Evolutionary conservation across 306 rosid species (phyloP).

Genomic region (Corylus americana): DNA sequence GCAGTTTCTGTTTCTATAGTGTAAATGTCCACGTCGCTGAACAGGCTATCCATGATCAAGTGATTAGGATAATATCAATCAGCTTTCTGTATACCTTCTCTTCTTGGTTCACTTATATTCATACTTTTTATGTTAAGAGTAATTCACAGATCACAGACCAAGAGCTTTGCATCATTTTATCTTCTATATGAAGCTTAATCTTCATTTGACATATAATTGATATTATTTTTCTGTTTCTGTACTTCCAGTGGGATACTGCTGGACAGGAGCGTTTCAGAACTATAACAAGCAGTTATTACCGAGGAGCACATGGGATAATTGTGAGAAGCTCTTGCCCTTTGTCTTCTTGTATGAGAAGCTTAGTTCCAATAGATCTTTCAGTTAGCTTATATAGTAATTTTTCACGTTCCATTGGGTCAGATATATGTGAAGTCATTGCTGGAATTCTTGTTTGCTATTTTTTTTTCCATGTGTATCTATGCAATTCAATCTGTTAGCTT

Average conservation of each 20-base stretch:
- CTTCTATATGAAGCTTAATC: background rate
- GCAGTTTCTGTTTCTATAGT: background rate
- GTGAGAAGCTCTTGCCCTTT: conserved; percentile 43
- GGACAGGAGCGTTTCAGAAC: conserved; percentile 99
- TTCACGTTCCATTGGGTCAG: background rate
- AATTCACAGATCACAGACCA: background rate
- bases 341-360: background rate
- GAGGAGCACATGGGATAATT: conserved; percentile 99
- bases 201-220: background rate
- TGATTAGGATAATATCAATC: too few species aligned
- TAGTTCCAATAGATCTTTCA: background rate
- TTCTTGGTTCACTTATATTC: background rate
- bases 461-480: background rate
- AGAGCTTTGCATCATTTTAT: background rate
- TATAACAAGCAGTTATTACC: conserved; percentile 95
- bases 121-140: background rate
- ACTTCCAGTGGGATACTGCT: conserved; percentile 90
- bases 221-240: conserved; percentile 21
- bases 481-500: background rate
- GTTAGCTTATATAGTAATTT: background rate
- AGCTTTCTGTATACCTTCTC: background rate
- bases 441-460: background rate
- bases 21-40: background rate
- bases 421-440: background rate
- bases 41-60: background rate